Base-by-base conservation (phyloP, 345 rosid species). In the Acer saccharum region DNA sequence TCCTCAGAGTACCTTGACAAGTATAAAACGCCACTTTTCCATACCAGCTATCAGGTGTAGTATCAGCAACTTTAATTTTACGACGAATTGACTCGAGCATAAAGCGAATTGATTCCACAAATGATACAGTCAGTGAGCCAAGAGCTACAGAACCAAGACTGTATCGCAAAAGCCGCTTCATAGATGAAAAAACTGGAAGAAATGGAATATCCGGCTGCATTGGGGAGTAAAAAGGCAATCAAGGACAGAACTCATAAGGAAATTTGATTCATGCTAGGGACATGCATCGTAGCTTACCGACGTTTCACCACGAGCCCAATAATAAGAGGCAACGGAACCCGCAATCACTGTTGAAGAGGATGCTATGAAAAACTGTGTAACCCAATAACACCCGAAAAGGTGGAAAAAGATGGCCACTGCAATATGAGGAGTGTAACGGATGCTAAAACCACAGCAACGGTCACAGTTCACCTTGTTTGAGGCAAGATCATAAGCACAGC, bases 331-430 rank as follows among this genome's bases (percentile, higher is more conserved):
- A 76, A 96, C 98, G 58, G 98, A 92, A 50, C 98, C 97, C 1
- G 98, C 97, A 75, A 96, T 90, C 72, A 96, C 95, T 10, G 98
- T 91, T 10, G 97, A 88, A 2, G 99, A 92, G 84, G 89, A 83
- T 10, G 97, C 95, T 6, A 94, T 83, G 75, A 96, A 85, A 84
- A 92, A 96, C 77, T 96, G 97, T 12, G 99, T 96, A 74, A 94
- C 98, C 99, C 98, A 96, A 70, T 89, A 96, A 76, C 98, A 86
- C n/a, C 99, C 99, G 72, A 94, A 89, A 25, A 96, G 87, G 82
- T 94, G 99, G 87, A 96, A 96, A 78, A 96, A 88, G 81, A 96
- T 90, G 62, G 97, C 91, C 76, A 94, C 68, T 50, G 93, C 88
- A 69, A 96, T 91, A 83, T 96, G 98, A 73, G 99, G 99, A 79